Conservation (phyloP, 2,329 filamentous ascomycete species). For the Arthroderma uncinatum region DNA sequence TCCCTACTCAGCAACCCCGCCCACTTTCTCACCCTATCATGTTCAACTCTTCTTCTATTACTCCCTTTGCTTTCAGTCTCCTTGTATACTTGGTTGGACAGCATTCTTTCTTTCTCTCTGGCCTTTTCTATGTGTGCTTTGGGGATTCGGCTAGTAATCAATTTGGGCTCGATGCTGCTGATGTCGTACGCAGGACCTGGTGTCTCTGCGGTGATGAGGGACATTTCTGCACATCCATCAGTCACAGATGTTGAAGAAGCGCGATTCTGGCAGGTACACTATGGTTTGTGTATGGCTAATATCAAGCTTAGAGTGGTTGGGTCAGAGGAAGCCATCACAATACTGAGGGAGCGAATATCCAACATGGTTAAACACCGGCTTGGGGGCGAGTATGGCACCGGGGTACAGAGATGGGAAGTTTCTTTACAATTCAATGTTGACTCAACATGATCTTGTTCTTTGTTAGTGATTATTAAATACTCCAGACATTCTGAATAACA, state of each 20-base stretch:
- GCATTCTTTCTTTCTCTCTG: slow-evolving; percentile 67
- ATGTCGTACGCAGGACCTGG: slow-evolving; percentile 66
- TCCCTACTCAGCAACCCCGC: slow-evolving; percentile 87
- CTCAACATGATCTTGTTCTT: slow-evolving; percentile 14
- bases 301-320: slow-evolving; percentile 65
- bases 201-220: slow-evolving; percentile 64
- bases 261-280: slow-evolving; percentile 97
- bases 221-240: slow-evolving; percentile 69
- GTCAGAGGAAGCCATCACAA: slow-evolving; percentile 59
- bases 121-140: slow-evolving; percentile 80
- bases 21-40: slow-evolving; percentile 85
- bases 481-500: not conserved
- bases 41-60: slow-evolving; percentile 66
- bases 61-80: slow-evolving; percentile 70
- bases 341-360: slow-evolving; percentile 63
- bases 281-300: slow-evolving; percentile 92
- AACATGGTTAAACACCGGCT: slow-evolving; percentile 74
- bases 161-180: slow-evolving; percentile 83
- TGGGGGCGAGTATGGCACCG: slow-evolving; percentile 74
- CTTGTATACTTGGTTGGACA: slow-evolving; percentile 76
- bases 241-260: slow-evolving; percentile 76
- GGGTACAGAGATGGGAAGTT: slow-evolving; percentile 81
- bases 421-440: slow-evolving; percentile 64
- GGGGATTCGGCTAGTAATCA: slow-evolving; percentile 70
- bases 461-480: not conserved